Base-by-base conservation (phyloP, 257 asterid genomes). In the Penstemon eatonii region DNA sequence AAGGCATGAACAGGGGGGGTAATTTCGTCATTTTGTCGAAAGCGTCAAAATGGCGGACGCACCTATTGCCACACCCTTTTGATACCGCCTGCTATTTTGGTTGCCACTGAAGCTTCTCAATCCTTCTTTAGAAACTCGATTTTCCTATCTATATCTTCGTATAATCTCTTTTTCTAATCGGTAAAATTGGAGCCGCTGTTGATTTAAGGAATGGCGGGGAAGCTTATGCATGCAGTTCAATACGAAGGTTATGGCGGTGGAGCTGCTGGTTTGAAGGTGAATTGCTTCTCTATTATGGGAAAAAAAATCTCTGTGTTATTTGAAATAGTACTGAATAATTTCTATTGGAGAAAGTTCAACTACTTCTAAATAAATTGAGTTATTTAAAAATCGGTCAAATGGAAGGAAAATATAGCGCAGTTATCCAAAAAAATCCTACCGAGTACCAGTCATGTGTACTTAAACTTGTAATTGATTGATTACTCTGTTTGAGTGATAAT, bases 181-280 rank as follows among this genome's bases (percentile, higher is more conserved):
- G 0, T 8, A 8, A 43, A 43, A 43, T 43, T 8, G 2, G 4
- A 43, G 46, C 46, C 6, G 46, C 8, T 47, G 44, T 25, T 56
- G 67, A 25, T 25, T 25, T 25, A 25, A 25, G 59, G 3, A 33
- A 88, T 86, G 96, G 86, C 89, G 49, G 88, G 56, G 55, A 86
- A 78, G 72, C 70, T 87, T 52, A 92, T 92, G 98, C 91, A 64
- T 11, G 96, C 95, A 25, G 60, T 92, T 56, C 84, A 72, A 80
- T 92, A 73, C 78, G 79, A 82, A 13, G 45, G 76, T 15, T 89
- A 87, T 66, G 96, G 96, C 9, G 94, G 92, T 13, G 96, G 95
- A 41, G 83, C 85, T 52, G 82, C 91, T 65, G 92, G 71, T 36
- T 70, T 92, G 73, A 87, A 86, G 96, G 98, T 87, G 38, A 55